Percentiles rank a stretch among this genome's conserved stretches.
Conservation (phyloP, 305 asterid genomes). For the Rubia tinctorum region DNA sequence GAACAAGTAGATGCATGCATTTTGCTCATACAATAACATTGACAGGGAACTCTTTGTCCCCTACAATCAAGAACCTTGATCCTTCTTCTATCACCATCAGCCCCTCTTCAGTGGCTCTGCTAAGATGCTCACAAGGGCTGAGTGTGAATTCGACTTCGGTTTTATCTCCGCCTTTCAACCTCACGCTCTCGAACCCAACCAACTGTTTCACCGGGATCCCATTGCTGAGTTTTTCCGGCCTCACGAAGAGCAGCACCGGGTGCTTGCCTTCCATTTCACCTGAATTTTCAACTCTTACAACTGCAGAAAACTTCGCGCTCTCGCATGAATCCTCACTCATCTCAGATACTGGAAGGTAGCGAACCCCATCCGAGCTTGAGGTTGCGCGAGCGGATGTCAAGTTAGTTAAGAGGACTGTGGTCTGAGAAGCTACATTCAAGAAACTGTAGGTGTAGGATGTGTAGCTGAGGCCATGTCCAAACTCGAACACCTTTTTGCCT, state of each 20-base stretch:
- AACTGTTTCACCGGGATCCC: conserved; percentile 50
- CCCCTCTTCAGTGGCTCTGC: conserved; percentile 62
- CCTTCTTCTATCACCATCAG: conserved; percentile 53
- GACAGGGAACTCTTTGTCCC: conserved; percentile 23
- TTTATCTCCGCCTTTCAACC: conserved; percentile 39
- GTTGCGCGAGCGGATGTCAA: conserved; percentile 7
- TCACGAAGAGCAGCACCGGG: conserved; percentile 46
- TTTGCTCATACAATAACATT: conserved; percentile 13
- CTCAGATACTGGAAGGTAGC: conserved; percentile 16
- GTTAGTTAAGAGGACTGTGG: conserved; percentile 16
- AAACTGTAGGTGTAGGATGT: conserved; percentile 41
- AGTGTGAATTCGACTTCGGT: conserved; percentile 41
- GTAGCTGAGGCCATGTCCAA: conserved; percentile 81
- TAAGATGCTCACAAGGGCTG: conserved; percentile 75
- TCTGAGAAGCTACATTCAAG: conserved; percentile 13
- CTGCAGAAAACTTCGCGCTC: conserved; percentile 16
- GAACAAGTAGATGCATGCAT: not conserved
- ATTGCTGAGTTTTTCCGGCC: conserved; percentile 22
- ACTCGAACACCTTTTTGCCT: conserved; percentile 63
- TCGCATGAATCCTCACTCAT: conserved; percentile 19
- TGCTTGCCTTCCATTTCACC: conserved; percentile 33
- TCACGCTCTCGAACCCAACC: conserved; percentile 63
- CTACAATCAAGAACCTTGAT: conserved; percentile 18
- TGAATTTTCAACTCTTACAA: conserved; percentile 20
- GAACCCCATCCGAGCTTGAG: conserved; percentile 5